Percentiles rank a stretch among this genome's conserved stretches.
Evolutionary conservation across 768 basidiomycete genomes (phyloP).

Genomic region (Pleurotus giganteus): DNA sequence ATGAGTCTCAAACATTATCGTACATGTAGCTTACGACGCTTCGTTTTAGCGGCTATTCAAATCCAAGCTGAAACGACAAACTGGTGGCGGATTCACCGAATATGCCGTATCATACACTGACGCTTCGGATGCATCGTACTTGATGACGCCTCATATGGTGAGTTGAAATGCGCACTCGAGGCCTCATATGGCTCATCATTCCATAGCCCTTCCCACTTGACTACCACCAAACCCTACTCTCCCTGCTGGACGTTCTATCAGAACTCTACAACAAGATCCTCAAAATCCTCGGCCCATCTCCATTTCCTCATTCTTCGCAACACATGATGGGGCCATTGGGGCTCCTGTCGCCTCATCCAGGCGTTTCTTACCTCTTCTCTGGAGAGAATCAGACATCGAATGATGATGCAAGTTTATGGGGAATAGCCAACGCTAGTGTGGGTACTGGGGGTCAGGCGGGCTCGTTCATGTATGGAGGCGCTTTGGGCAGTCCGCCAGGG

Average conservation of each 20-base stretch:
- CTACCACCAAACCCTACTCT: slow-evolving; percentile 86
- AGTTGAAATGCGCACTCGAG: slow-evolving; percentile 21
- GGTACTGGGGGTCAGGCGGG: slow-evolving; percentile 20
- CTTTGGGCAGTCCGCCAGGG: slow-evolving; percentile 43
- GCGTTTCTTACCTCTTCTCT: slow-evolving; percentile 77
- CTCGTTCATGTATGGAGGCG: slow-evolving; percentile 26
- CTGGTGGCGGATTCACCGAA: slow-evolving; percentile 52
- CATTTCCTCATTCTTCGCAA: slow-evolving; percentile 61
- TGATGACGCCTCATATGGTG: slow-evolving; percentile 74
- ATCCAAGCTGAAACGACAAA: slow-evolving; percentile 53
- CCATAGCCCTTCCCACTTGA: slow-evolving; percentile 82
- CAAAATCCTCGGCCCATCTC: slow-evolving; percentile 79
- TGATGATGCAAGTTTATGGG: slow-evolving; percentile 61
- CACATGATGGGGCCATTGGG: slow-evolving; percentile 80
- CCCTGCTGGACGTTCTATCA: slow-evolving; percentile 84
- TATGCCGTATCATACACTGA: slow-evolving; percentile 63
- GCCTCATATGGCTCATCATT: slow-evolving; percentile 7
- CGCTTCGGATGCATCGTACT: slow-evolving; percentile 60
- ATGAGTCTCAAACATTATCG: not conserved
- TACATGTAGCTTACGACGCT: not conserved
- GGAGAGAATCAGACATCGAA: slow-evolving; percentile 24
- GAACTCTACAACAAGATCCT: slow-evolving; percentile 88
- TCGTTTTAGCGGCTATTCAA: slow-evolving; percentile 54
- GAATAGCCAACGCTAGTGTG: slow-evolving; percentile 55
- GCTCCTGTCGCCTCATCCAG: slow-evolving; percentile 73